Evolutionary conservation across 2,329 filamentous ascomycete genomes (phyloP), one percentile per base, ranked within the genome.

Genomic region (Passalora sequoiae): DNA sequence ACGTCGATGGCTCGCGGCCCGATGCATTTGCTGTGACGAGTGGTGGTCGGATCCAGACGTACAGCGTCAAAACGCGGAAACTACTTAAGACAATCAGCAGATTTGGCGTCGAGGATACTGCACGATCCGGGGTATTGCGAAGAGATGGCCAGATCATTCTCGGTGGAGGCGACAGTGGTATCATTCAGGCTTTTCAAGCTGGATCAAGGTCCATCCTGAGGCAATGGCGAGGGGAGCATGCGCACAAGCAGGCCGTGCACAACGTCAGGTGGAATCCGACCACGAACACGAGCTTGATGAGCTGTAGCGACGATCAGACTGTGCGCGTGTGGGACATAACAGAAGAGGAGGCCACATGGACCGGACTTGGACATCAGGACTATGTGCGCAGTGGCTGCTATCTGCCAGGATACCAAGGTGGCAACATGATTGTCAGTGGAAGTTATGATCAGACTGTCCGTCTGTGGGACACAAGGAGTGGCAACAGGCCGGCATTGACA

Each of bases 301-400:
- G 85, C 60, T 84, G 86, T 40, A 89, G 86, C 63, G 92, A 98
- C 65, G 92, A 98, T 68, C 82, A 83, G 57, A 96, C 89, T 3
- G 89, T 98, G 39, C 79, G 89, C 41, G 69, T 97, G 44, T 98
- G 94, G 94, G 91, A 97, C 69, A 72, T 98, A 53, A 86, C 92
- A 7, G 84, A 81, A 60, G 82, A 87, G 60, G 77, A 79, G 51
- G 84, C 86, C 54, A 81, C 81, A 32, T 80, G 80, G 48, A 88
- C 81, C 2, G 94, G 96, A 59, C 72, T 82, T 27, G 92, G 92
- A 10, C 92, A 98, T 66, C 76, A 80, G 43, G 92, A 98, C 67
- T 98, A 98, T 64, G 91, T 97, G 51, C 83, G 92, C 52, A 82
- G 80, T 53, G 92, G 88, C 47, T 77, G 78, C 39, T 98, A 94